Conservation (phyloP, 257 asterid species). For the Striga asiatica region DNA sequence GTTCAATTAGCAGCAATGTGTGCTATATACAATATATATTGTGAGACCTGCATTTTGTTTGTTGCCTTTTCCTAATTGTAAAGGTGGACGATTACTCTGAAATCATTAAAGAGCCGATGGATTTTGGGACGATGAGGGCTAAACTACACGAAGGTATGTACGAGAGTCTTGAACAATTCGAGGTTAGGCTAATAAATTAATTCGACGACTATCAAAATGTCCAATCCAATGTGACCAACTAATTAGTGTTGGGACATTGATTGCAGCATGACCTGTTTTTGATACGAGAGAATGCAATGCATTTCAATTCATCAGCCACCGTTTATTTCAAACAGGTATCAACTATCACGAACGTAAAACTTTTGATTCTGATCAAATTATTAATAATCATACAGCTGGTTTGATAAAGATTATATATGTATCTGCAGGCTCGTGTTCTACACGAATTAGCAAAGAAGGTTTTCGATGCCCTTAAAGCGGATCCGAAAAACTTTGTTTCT, state of each 20-base stretch:
- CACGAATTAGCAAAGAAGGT: conserved; percentile 74
- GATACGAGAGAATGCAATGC: conserved; percentile 84
- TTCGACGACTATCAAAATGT: too few relatives aligned
- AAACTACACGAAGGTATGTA: conserved; percentile 90
- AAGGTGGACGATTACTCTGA: conserved; percentile 80
- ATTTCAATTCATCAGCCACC: conserved; percentile 65
- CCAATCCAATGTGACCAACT: background rate
- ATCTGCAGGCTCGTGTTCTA: conserved; percentile 61
- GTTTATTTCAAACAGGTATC: conserved; percentile 73
- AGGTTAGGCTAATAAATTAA: conserved; percentile 37
- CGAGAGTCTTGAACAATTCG: conserved; percentile 54
- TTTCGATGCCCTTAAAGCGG: conserved; percentile 46
- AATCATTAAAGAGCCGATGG: conserved; percentile 80
- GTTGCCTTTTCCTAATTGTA: background rate
- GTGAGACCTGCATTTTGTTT: background rate
- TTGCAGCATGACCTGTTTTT: conserved; percentile 77
- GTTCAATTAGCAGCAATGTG: background rate
- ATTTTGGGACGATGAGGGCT: conserved; percentile 94
- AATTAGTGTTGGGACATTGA: background rate
- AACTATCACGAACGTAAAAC: too few relatives aligned
- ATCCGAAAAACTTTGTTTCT: conserved; percentile 44
- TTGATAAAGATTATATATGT: too few relatives aligned
- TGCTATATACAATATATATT: too few relatives aligned
- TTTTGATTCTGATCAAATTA: too few relatives aligned
- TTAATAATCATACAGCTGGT: too few relatives aligned